Evolutionary conservation across 1,284 basidiomycete species (phyloP), one percentile per base, ranked within the genome.

Genomic region (Vanrija humicola): DNA sequence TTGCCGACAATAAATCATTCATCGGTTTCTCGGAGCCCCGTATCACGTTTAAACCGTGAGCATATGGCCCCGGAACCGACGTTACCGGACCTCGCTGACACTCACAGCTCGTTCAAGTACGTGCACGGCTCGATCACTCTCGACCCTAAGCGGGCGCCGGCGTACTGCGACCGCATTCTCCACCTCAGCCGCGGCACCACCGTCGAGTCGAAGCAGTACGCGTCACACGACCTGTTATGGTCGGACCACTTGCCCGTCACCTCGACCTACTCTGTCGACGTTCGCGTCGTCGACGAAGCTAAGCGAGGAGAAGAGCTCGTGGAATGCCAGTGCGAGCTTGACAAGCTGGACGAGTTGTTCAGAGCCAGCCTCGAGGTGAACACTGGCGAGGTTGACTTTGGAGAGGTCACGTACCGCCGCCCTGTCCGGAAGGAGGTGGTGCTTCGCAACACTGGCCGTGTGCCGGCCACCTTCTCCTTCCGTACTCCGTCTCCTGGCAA

Each of bases 351-450:
- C 44, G 69, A 66, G 34, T 64, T 72, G 3, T 80, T 78, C 58
- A 77, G 81, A 9, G 77, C 78, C 19, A 75, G 77, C n/a, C 59
- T 81, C 52, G 78, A 77, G 56, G 79, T 80, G 49, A 75, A 74
- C 5, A 74, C 70, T 52, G 74, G 77, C 34, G 78, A 81, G 39
- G 60, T 84, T 40, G 75, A 77, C 16, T 70, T 83, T 56, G 71
- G 70, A 1, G 55, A 63, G 3, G 54, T 72, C 34, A 58, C 49
- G 65, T 67, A 68, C 52, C 51, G 63, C 38, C 62, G 54, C n/a
- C 51, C 50, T 6, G 59, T 58, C 6, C 50, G 50, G 19, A 58
- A 64, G 19, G 47, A 63, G 34, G 19, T 73, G 3, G 61, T 46
- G 14, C 46, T 74, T 21, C 55, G 55, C 7, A 74, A 74, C 57